phyloP scores from a whole-genome alignment of 805 yeast genomes.

The Middelhovenomyces tepae region DNA sequence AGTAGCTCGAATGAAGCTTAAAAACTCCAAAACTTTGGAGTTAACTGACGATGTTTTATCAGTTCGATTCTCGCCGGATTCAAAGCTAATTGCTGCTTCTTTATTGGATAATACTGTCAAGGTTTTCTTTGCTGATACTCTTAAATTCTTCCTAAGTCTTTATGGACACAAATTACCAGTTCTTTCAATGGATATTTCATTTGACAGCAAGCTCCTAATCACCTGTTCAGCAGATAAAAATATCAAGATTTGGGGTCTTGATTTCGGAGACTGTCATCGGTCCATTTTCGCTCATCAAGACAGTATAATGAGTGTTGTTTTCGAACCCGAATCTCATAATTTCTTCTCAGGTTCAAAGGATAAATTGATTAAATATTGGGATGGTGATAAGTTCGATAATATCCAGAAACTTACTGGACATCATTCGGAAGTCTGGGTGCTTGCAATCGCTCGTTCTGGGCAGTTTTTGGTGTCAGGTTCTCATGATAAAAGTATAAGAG shows the following conservation, averaged over 20 bases:
- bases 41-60: constrained; percentile 76
- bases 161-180: constrained; percentile 98
- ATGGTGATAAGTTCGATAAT: constrained; percentile 93
- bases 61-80: constrained; percentile 73
- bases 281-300: constrained; percentile 97
- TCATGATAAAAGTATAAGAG: constrained; percentile 86
- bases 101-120: constrained; percentile 91
- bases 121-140: constrained; percentile 77
- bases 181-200: constrained; percentile 80
- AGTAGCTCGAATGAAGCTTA: constrained; percentile 47
- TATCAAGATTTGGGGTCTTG: constrained; percentile 96
- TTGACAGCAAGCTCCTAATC: constrained; percentile 76
- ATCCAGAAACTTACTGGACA: constrained; percentile 82
- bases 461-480: constrained; percentile 68
- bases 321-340: constrained; percentile 77
- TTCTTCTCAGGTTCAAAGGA: constrained; percentile 89
- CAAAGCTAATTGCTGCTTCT: constrained; percentile 70
- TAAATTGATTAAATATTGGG: constrained; percentile 90
- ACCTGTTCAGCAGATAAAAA: constrained; percentile 97
- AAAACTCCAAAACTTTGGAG: constrained; percentile 76
- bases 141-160: constrained; percentile 78
- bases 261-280: constrained; percentile 97
- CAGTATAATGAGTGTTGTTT: constrained; percentile 80
- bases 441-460: constrained; percentile 66
- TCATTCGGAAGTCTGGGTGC: constrained; percentile 88